Evolutionary conservation across 2,329 filamentous ascomycete species (phyloP).

Genomic region (Pseudofabraea citricarpa): DNA sequence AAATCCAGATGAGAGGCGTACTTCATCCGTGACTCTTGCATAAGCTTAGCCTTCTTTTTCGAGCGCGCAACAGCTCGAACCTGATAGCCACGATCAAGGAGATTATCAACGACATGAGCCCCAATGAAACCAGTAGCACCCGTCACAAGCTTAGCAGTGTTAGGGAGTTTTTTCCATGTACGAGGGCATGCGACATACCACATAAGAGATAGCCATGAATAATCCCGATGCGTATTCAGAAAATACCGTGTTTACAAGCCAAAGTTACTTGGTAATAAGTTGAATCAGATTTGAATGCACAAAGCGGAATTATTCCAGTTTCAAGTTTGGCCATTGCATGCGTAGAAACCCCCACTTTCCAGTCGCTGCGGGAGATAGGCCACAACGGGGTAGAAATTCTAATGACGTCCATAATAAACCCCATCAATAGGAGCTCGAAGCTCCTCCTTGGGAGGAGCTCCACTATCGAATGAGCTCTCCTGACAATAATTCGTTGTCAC

Average conservation of each 20-base stretch:
- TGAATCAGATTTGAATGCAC: not conserved
- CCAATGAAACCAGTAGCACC: slow-evolving; percentile 40
- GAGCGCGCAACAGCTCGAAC: slow-evolving; percentile 37
- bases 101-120: slow-evolving; percentile 31
- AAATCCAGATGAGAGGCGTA: slow-evolving; percentile 25
- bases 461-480: slow-evolving; percentile 55
- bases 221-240: not conserved
- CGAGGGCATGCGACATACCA: not conserved
- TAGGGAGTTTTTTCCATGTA: not conserved
- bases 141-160: slow-evolving; percentile 30
- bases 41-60: slow-evolving; percentile 21
- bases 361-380: not conserved
- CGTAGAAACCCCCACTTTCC: not conserved
- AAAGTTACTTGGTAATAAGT: not conserved
- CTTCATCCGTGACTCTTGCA: slow-evolving; percentile 15
- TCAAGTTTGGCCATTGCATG: not conserved
- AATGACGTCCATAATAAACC: not conserved
- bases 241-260: not conserved
- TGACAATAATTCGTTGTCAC: slow-evolving; percentile 35
- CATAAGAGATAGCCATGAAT: not conserved
- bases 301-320: not conserved
- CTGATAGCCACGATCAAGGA: slow-evolving; percentile 32
- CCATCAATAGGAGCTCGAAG: not conserved
- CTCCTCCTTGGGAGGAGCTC: slow-evolving; percentile 41
- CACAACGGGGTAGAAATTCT: not conserved